phyloP scores from a whole-genome alignment of 306 rosid genomes.

The Comarum palustre region DNA sequence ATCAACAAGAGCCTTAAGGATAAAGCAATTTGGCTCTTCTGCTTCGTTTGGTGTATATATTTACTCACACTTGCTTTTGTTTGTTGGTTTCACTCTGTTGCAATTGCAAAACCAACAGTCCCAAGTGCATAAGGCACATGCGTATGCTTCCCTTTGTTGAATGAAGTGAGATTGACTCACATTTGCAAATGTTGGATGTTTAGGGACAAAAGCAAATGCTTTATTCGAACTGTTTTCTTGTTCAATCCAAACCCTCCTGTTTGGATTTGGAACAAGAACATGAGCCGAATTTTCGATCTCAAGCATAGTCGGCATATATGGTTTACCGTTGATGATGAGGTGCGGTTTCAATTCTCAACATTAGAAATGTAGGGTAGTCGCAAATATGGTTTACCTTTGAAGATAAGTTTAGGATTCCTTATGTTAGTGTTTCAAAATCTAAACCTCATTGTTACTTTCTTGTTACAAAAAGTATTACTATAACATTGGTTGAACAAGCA shows the following conservation, averaged over 20 bases:
- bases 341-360: background rate
- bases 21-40: background rate
- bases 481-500: too few species aligned
- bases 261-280: background rate
- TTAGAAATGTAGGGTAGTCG: too few species aligned
- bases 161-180: background rate
- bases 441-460: too few species aligned
- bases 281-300: background rate
- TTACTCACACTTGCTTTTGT: slow-evolving; percentile 1
- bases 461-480: too few species aligned
- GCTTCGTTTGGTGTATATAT: background rate
- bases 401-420: too few species aligned
- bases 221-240: background rate
- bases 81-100: background rate
- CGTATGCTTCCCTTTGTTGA: background rate
- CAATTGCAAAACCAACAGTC: background rate
- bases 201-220: background rate
- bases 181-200: background rate
- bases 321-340: background rate
- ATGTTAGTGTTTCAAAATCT: too few species aligned
- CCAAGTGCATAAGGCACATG: slow-evolving; percentile 17
- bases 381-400: too few species aligned
- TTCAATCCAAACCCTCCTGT: background rate
- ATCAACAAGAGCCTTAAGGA: background rate
- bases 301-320: background rate